These are phyloP conservation scores for Hyphopichia fennica DNA, from an alignment of 1,139 yeast genomes.

Conservation along the genomic window DNA sequence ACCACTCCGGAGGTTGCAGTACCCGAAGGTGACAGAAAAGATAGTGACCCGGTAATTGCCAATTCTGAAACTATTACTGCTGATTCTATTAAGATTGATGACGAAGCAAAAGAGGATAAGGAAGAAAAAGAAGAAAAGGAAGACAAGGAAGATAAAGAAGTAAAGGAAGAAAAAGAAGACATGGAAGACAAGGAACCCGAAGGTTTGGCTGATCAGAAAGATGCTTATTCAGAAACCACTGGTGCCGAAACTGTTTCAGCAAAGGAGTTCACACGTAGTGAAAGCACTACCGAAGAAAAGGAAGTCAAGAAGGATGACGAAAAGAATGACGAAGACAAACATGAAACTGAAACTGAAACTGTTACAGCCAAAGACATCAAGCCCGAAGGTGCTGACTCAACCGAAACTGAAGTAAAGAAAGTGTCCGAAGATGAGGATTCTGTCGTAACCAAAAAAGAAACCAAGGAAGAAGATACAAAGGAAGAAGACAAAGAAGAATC, in stretches of 20 bases:
- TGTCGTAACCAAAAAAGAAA: background rate
- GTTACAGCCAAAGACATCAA: background rate
- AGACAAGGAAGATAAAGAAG: slow-evolving; percentile 6
- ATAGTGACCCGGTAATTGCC: slow-evolving; percentile 1
- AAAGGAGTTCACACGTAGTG: no score
- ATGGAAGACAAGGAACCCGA: slow-evolving; percentile 9
- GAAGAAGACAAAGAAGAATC: background rate
- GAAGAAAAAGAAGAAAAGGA: slow-evolving; percentile 4
- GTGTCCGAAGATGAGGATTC: background rate
- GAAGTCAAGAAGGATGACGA: background rate
- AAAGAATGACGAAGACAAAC: background rate
- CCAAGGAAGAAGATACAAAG: background rate
- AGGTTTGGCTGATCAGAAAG: slow-evolving; percentile 5
- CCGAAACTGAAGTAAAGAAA: background rate
- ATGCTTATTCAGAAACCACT: slow-evolving; percentile 7
- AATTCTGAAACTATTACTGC: background rate
- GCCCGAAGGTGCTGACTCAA: background rate
- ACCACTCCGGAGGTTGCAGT: background rate
- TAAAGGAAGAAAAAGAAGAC: slow-evolving; percentile 4
- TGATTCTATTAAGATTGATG: background rate
- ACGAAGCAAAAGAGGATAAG: slow-evolving; percentile 2
- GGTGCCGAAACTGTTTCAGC: slow-evolving; percentile 6
- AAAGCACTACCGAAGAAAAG: slow-evolving; percentile 3
- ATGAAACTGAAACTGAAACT: background rate
- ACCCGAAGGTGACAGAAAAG: slow-evolving; percentile 4